Evolutionary conservation across 1,284 basidiomycete genomes (phyloP).

Genomic region (Jaminaea rosea): DNA sequence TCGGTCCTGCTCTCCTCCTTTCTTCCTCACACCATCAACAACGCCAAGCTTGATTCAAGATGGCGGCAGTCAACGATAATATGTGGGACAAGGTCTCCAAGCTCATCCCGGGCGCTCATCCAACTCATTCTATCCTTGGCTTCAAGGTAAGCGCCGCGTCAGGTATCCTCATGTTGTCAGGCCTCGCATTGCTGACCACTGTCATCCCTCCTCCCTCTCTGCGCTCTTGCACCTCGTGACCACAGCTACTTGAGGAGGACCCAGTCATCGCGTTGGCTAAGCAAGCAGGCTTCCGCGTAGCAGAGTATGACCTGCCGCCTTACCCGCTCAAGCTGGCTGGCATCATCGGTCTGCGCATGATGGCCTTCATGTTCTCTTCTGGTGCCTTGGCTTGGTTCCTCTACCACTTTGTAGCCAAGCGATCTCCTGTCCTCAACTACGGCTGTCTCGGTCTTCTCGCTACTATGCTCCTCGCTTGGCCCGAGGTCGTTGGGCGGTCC

Average conservation of each 20-base stretch:
- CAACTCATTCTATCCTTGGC: constrained; percentile 17
- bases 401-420: constrained; percentile 27
- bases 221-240: not conserved
- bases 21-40: too few species aligned
- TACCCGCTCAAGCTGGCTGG: constrained; percentile 22
- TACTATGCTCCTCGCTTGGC: constrained; percentile 30
- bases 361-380: constrained; percentile 27
- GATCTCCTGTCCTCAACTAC: constrained; percentile 19
- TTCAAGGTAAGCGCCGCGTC: constrained; percentile 23
- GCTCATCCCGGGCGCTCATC: too few species aligned
- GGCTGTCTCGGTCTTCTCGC: constrained; percentile 13
- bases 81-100: too few species aligned
- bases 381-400: constrained; percentile 26
- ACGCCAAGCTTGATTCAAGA: too few species aligned
- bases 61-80: too few species aligned
- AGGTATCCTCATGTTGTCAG: constrained; percentile 13
- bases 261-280: constrained; percentile 7
- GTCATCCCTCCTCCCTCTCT: not conserved
- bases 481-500: constrained; percentile 24
- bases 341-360: constrained; percentile 18
- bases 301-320: constrained; percentile 32
- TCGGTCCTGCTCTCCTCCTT: too few species aligned
- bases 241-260: constrained; percentile 3
- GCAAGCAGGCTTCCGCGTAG: constrained; percentile 11
- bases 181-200: not conserved